Evolutionary conservation across 2,329 filamentous ascomycete species (phyloP).

Genomic region (Ophiocordyceps camponoti-saundersi): DNA sequence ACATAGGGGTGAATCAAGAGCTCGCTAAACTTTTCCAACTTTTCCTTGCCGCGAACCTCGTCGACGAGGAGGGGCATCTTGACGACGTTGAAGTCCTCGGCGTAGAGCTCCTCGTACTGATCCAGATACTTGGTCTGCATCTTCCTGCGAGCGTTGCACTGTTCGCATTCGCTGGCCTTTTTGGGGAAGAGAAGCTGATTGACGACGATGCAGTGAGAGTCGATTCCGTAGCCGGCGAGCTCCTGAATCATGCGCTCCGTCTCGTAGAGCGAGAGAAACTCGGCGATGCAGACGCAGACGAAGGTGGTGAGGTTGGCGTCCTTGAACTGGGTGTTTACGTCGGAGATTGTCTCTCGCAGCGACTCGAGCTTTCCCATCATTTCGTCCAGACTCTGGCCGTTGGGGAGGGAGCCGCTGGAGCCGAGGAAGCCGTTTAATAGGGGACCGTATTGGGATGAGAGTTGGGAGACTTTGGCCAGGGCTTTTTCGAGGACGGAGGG

Average conservation of each 20-base stretch:
- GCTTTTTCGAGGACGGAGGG: constrained; percentile 96
- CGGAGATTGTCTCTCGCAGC: constrained; percentile 77
- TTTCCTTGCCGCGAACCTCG: constrained; percentile 91
- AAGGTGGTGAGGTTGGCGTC: constrained; percentile 91
- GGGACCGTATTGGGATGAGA: constrained; percentile 86
- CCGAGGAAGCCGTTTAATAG: constrained; percentile 91
- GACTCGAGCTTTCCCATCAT: constrained; percentile 91
- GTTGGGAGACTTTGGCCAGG: constrained; percentile 87
- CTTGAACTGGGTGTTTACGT: constrained; percentile 98
- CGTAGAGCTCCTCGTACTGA: constrained; percentile 95
- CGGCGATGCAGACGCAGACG: constrained; percentile 94
- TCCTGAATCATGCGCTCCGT: constrained; percentile 99
- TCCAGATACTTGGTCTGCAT: constrained; percentile 99
- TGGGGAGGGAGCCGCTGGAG: constrained; percentile 55
- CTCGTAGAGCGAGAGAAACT: constrained; percentile 93
- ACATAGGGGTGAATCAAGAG: constrained; percentile 66
- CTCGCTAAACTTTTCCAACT: constrained; percentile 74
- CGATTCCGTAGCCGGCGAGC: constrained; percentile 79
- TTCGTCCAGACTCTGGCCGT: constrained; percentile 83
- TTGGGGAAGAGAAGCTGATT: constrained; percentile 94
- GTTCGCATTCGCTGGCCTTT: constrained; percentile 70
- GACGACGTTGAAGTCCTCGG: constrained; percentile 91
- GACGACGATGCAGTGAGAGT: constrained; percentile 93
- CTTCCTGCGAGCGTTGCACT: constrained; percentile 85
- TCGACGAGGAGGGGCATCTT: constrained; percentile 94